phyloP scores from a whole-genome alignment of 129 eudicot genomes.

The Flaveria robusta region DNA sequence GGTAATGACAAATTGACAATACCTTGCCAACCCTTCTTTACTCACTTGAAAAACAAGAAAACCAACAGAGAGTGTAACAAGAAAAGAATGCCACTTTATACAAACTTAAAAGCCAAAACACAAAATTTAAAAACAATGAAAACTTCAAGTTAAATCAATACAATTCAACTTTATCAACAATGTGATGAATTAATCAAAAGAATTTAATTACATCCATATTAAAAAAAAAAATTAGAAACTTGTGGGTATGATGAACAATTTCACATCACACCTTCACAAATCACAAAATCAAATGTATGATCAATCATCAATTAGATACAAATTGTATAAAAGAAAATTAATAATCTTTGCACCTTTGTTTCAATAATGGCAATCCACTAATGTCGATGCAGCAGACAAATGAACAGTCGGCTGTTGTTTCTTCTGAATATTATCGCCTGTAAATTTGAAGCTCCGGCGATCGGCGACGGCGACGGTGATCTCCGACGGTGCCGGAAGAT shows the following conservation, averaged over 20 bases:
- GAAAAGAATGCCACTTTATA: slow-evolving; percentile 54
- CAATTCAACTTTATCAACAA: slow-evolving; percentile 16
- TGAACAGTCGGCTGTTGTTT: slow-evolving; percentile 42
- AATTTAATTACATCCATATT: slow-evolving; percentile 27
- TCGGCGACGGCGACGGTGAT: slow-evolving; percentile 28
- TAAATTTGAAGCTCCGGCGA: slow-evolving; percentile 31
- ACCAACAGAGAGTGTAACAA: slow-evolving; percentile 38
- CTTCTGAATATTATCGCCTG: slow-evolving; percentile 35
- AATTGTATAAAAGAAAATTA: slow-evolving; percentile 21
- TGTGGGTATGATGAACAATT: slow-evolving; percentile 37
- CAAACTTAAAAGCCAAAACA: slow-evolving; percentile 23
- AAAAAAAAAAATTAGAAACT: slow-evolving; percentile 20
- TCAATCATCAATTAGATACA: slow-evolving; percentile 13
- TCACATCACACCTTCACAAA: slow-evolving; percentile 34
- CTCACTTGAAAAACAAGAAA: slow-evolving; percentile 38
- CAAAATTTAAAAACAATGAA: background rate
- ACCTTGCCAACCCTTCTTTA: slow-evolving; percentile 45
- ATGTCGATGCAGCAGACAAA: slow-evolving; percentile 56
- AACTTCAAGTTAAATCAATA: slow-evolving; percentile 9
- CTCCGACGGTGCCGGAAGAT: slow-evolving; percentile 80
- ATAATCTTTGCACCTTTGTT: slow-evolving; percentile 38
- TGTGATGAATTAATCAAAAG: slow-evolving; percentile 18
- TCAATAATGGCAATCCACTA: slow-evolving; percentile 84
- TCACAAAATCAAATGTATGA: slow-evolving; percentile 16
- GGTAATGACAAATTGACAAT: slow-evolving; percentile 31